Base-by-base conservation (phyloP, 805 yeast species). In the Cyberlindnera samutprakarnensis region DNA sequence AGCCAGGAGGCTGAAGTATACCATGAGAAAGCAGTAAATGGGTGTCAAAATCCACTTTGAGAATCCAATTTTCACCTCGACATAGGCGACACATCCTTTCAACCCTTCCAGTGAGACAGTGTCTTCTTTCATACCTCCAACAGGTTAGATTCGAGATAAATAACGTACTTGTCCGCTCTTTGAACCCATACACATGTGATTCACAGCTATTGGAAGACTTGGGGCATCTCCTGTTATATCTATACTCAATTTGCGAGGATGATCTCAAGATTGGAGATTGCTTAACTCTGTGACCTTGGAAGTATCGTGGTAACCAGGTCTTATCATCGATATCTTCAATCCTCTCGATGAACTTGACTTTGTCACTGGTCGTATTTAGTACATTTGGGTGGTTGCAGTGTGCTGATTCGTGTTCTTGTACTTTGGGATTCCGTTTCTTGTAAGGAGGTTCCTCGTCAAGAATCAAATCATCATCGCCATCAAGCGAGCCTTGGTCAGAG, bases 11-110 rank as follows among this genome's bases (percentile, higher is more conserved):
- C 7, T 25, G 29, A 7, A 41, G 30, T 13, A 50, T 32, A n/a
- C 55, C 55, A 39, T 50, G 55, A 1, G 49, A 41, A 14, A 48
- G 33, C 12, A 46, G 41, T 23, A 49, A 31, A 37, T 50, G 55
- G 4, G 37, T 32, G 4, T 32, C 25, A 24, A 37, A 42, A 3
- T 37, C 21, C 4, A 5, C 1, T 26, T 39, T 47, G 4, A 26
- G 19, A 6, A 48, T 20, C 55, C 55, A 48, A 25, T 48, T 43
- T 17, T 36, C 30, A 3, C 55, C 55, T 15, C 47, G 39, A 28
- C 55, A 50, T n/a, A 48, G 35, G 6, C 52, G 46, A 33, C 55
- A 50, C 22, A 50, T 28, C 15, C 41, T 34, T 15, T 48, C 45
- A 16, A 28, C 7, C 21, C 26, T 28, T 14, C 14, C 13, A 13